Conservation (phyloP, 2,329 filamentous ascomycete species). For the Penicillium sumatraense region DNA sequence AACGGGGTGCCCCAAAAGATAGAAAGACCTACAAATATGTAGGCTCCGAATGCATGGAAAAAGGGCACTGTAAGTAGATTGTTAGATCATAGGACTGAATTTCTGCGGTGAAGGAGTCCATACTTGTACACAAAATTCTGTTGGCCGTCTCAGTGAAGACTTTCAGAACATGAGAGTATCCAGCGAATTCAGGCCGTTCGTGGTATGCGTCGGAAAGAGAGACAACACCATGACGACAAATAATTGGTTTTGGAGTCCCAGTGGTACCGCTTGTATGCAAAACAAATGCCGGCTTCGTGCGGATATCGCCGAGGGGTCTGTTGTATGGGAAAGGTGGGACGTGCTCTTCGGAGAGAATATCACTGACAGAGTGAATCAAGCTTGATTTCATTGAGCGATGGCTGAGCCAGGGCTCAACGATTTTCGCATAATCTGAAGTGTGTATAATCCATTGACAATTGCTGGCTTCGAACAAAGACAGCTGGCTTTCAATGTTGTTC, state of each 20-base stretch:
- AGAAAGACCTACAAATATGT: constrained; percentile 1
- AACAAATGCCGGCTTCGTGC: background rate
- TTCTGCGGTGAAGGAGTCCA: background rate
- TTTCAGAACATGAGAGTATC: background rate
- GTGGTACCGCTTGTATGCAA: background rate
- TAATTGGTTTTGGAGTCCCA: background rate
- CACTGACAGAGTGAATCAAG: constrained; percentile 28
- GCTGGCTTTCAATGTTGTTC: constrained; percentile 52
- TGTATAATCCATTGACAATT: constrained; percentile 49
- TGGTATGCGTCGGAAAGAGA: background rate
- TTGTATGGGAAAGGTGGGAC: constrained; percentile 1
- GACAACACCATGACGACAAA: background rate
- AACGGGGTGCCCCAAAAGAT: constrained; percentile 39
- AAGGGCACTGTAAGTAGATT: background rate
- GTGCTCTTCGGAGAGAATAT: background rate
- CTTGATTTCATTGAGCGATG: constrained; percentile 46
- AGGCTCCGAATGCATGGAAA: constrained; percentile 6
- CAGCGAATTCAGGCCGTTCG: background rate
- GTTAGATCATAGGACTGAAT: background rate
- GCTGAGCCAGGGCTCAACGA: constrained; percentile 45
- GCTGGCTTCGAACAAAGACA: constrained; percentile 51
- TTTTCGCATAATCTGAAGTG: constrained; percentile 32
- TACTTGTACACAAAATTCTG: background rate
- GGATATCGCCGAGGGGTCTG: constrained; percentile 1
- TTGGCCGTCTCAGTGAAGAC: background rate